phyloP scores from a whole-genome alignment of 257 asterid genomes.

The Ophiorrhiza pumila region DNA sequence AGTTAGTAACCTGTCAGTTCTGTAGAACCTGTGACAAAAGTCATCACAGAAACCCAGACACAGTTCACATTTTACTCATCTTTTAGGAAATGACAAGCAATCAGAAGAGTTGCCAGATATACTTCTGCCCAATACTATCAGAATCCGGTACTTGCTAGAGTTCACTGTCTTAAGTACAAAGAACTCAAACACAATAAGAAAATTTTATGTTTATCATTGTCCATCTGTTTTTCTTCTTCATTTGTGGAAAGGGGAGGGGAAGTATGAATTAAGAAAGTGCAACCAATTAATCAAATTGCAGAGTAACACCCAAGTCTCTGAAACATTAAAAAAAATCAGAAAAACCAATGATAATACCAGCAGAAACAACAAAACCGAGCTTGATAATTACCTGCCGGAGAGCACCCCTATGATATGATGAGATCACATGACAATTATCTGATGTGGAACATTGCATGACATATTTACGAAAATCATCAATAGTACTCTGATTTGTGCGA shows the following conservation, averaged over 20 bases:
- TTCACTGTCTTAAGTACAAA: background rate
- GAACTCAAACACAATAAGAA: background rate
- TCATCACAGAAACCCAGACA: background rate
- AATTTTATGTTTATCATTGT: background rate
- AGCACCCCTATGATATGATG: conserved; percentile 83
- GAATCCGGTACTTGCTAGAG: background rate
- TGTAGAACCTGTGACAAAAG: background rate
- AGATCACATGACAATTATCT: conserved; percentile 82
- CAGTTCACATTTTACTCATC: too few species aligned
- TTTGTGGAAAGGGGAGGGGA: background rate
- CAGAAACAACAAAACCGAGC: background rate
- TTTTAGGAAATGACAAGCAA: background rate
- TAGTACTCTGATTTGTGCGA: conserved; percentile 74
- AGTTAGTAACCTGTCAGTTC: background rate
- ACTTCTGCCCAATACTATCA: background rate
- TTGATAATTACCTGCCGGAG: conserved; percentile 59
- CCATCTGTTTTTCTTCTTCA: background rate
- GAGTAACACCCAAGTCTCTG: background rate
- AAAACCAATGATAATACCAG: background rate
- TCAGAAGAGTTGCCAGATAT: background rate
- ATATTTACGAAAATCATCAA: conserved; percentile 85
- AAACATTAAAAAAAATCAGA: background rate
- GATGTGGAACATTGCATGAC: conserved; percentile 70
- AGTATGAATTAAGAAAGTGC: background rate
- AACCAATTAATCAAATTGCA: background rate